Evolutionary conservation across 305 asterid genomes (phyloP).

Genomic region (Solanum hybrid): DNA sequence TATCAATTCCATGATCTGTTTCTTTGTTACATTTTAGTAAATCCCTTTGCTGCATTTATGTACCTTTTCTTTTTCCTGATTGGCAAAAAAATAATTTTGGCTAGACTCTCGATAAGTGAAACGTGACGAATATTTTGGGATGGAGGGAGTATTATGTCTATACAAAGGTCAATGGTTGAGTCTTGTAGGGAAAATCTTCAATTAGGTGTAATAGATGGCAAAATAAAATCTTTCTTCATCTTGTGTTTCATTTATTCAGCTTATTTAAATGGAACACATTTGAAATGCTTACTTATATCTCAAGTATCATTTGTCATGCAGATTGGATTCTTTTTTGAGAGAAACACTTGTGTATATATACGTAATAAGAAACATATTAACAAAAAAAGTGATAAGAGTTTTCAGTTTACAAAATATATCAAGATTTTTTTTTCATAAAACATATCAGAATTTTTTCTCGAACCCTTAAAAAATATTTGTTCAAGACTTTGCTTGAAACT

Average conservation of each 20-base stretch:
- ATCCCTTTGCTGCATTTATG: neutral
- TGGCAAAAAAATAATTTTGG: neutral
- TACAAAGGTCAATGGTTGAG: neutral
- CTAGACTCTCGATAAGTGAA: neutral
- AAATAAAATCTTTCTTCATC: neutral
- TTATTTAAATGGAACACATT: neutral
- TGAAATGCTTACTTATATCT: neutral
- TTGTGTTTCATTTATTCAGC: neutral
- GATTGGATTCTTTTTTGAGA: neutral
- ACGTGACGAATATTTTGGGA: neutral
- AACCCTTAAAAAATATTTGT: neutral
- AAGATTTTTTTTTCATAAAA: neutral
- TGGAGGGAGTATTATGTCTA: neutral
- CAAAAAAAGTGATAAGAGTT: neutral
- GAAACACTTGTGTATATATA: neutral
- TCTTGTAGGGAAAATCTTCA: neutral
- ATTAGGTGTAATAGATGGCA: neutral
- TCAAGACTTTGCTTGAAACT: neutral
- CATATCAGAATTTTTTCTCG: neutral
- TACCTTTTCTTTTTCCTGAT: neutral
- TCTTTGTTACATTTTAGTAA: neutral
- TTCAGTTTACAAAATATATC: neutral
- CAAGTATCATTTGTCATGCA: neutral
- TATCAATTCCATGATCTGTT: neutral
- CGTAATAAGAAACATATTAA: neutral